Conservation (phyloP, 495 filamentous ascomycete species). For the Penicillium daleae region DNA sequence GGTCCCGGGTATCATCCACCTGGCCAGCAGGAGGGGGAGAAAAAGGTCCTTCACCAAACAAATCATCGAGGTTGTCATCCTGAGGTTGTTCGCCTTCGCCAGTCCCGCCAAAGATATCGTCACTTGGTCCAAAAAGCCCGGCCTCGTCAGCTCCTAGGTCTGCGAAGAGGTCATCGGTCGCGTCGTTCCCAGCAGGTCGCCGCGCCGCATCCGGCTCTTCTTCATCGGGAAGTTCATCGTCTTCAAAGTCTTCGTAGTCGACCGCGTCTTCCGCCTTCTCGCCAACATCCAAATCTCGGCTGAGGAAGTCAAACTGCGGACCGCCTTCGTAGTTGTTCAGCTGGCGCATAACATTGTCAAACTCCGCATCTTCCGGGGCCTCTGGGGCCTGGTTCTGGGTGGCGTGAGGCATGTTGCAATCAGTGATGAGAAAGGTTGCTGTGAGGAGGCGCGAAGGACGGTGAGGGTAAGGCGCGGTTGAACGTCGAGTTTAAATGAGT, state of each 20-base stretch:
- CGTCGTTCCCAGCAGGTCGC: conserved; percentile 19
- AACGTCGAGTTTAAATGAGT: background rate
- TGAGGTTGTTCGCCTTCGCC: conserved; percentile 33
- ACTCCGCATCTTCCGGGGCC: conserved; percentile 47
- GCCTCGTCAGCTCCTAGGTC: conserved; percentile 50
- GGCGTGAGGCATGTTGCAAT: conserved; percentile 52
- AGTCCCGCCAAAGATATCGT: conserved; percentile 51
- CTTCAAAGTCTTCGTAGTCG: conserved; percentile 86
- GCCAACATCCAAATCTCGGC: conserved; percentile 58
- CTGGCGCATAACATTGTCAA: conserved; percentile 56
- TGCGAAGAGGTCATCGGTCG: conserved; percentile 28
- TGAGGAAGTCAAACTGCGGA: conserved; percentile 48
- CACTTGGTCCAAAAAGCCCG: conserved; percentile 49
- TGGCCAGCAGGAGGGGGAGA: conserved; percentile 45
- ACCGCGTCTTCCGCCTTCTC: conserved; percentile 81
- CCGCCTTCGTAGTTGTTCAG: conserved; percentile 48
- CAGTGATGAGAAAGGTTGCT: conserved; percentile 3
- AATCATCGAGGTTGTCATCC: conserved; percentile 53
- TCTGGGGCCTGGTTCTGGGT: conserved; percentile 36
- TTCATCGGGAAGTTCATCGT: conserved; percentile 72
- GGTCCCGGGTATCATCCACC: conserved; percentile 42
- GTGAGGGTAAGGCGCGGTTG: background rate
- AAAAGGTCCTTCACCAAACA: conserved; percentile 56
- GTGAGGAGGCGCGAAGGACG: conserved; percentile 3
- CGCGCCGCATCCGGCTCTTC: conserved; percentile 45